Evolutionary conservation across 1,284 basidiomycete species (phyloP).

Genomic region (Kalmanozyma brasiliensis): DNA sequence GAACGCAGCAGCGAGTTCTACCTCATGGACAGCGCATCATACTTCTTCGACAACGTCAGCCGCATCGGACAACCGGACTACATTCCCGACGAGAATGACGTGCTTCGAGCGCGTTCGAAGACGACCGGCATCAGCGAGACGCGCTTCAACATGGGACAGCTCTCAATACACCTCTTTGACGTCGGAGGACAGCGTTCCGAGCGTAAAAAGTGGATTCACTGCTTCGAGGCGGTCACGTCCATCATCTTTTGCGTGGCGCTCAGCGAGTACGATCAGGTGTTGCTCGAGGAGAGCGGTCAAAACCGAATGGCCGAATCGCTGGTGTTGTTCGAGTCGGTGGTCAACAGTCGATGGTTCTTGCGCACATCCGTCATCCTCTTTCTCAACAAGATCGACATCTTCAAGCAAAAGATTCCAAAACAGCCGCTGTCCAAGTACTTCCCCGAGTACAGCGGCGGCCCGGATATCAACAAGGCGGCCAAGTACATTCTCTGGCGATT

Average conservation of each 20-base stretch:
- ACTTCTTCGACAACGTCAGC: slow-evolving; percentile 87
- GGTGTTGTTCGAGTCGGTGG: slow-evolving; percentile 91
- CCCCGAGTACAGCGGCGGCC: slow-evolving; percentile 88
- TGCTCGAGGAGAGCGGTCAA: slow-evolving; percentile 69
- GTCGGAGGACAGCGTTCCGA: slow-evolving; percentile 65
- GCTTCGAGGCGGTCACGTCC: slow-evolving; percentile 65
- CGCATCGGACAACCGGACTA: slow-evolving; percentile 84
- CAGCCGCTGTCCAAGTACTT: slow-evolving; percentile 86
- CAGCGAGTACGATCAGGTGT: slow-evolving; percentile 63
- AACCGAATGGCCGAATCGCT: slow-evolving; percentile 96
- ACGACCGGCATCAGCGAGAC: slow-evolving; percentile 94
- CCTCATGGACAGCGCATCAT: slow-evolving; percentile 92
- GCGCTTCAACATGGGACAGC: slow-evolving; percentile 69
- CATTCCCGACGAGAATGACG: slow-evolving; percentile 87
- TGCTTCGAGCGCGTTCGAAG: slow-evolving; percentile 87
- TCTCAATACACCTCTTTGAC: slow-evolving; percentile 68
- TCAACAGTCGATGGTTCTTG: slow-evolving; percentile 89
- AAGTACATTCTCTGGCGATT: slow-evolving; percentile 98
- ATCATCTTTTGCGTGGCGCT: slow-evolving; percentile 67
- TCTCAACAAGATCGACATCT: slow-evolving; percentile 94
- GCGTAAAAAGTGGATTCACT: slow-evolving; percentile 67
- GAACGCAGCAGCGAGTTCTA: slow-evolving; percentile 90
- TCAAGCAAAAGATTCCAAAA: slow-evolving; percentile 85
- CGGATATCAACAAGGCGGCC: slow-evolving; percentile 95
- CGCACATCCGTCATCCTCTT: slow-evolving; percentile 84